A percentile compares a stretch with the other conserved stretches of the same genome.
These are phyloP conservation scores for Passiflora organensis DNA, from an alignment of 345 rosid species.

Conservation along the genomic window DNA sequence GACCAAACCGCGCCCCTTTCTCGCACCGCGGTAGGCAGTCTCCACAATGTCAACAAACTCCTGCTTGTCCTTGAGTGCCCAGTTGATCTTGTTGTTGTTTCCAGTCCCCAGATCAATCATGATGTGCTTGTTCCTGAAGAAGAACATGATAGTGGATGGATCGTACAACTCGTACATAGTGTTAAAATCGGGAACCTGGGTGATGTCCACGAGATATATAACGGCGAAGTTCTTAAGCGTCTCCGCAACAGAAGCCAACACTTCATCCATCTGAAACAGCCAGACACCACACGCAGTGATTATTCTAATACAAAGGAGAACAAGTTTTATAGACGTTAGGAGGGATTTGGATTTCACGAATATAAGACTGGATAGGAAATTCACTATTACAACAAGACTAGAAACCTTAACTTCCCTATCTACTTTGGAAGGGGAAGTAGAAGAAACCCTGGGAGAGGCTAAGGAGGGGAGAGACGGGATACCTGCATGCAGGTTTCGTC, in stretches of 20 bases:
- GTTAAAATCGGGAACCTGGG: conserved; percentile 87
- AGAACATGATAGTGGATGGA: conserved; percentile 91
- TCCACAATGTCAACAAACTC: conserved; percentile 89
- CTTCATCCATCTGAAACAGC: conserved; percentile 83
- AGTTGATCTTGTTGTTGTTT: conserved; percentile 94
- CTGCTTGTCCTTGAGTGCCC: conserved; percentile 98
- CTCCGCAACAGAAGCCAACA: conserved; percentile 80
- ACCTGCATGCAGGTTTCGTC: conserved; percentile 99
- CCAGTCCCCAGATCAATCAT: conserved; percentile 98
- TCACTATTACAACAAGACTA: too few species aligned
- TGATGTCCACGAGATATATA: conserved; percentile 87
- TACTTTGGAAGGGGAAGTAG: too few species aligned
- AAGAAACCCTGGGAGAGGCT: neutral
- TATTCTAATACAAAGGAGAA: too few species aligned
- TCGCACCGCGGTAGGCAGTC: conserved; percentile 83
- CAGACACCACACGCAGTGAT: neutral
- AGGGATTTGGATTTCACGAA: too few species aligned
- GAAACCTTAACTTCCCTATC: too few species aligned
- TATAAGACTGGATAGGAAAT: too few species aligned
- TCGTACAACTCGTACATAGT: conserved; percentile 95
- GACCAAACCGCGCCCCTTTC: conserved; percentile 93
- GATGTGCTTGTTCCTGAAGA: conserved; percentile 97
- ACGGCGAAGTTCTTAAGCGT: conserved; percentile 94
- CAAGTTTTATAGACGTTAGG: too few species aligned
- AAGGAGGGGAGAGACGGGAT: neutral